Conservation (phyloP, 768 basidiomycete genomes). For the Lentinus tigrinus region DNA sequence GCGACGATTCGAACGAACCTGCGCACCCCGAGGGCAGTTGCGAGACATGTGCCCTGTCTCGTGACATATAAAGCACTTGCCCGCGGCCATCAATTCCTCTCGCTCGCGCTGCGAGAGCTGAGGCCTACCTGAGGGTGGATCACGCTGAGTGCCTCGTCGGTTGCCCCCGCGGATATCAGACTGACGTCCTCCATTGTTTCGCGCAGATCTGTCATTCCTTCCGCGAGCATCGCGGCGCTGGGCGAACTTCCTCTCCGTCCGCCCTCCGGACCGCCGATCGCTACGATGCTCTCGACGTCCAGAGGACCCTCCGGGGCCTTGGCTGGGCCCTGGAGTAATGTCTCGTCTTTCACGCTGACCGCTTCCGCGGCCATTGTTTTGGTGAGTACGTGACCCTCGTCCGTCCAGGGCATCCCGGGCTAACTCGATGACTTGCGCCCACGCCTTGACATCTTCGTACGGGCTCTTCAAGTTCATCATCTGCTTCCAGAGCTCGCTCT, state of each 20-base stretch:
- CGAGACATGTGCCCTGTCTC: slow-evolving; percentile 7
- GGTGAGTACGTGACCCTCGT: background rate
- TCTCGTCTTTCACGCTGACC: background rate
- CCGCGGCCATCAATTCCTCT: background rate
- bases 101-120: background rate
- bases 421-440: slow-evolving; percentile 7
- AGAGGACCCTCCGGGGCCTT: too few relatives aligned
- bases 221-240: too few relatives aligned
- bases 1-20: background rate
- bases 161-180: background rate
- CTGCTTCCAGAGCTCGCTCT: slow-evolving; percentile 2
- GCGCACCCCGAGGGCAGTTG: slow-evolving; percentile 1
- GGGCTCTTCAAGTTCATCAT: background rate
- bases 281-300: too few relatives aligned
- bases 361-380: background rate
- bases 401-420: background rate
- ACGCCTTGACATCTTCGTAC: background rate
- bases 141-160: background rate
- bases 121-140: background rate
- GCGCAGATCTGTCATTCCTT: too few relatives aligned
- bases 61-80: slow-evolving; percentile 13
- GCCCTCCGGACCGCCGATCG: too few relatives aligned
- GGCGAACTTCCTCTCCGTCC: too few relatives aligned
- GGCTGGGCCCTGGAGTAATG: background rate
- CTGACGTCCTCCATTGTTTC: background rate